phyloP scores from a whole-genome alignment of 2,329 filamentous ascomycete species.

The Fusarium nanum region DNA sequence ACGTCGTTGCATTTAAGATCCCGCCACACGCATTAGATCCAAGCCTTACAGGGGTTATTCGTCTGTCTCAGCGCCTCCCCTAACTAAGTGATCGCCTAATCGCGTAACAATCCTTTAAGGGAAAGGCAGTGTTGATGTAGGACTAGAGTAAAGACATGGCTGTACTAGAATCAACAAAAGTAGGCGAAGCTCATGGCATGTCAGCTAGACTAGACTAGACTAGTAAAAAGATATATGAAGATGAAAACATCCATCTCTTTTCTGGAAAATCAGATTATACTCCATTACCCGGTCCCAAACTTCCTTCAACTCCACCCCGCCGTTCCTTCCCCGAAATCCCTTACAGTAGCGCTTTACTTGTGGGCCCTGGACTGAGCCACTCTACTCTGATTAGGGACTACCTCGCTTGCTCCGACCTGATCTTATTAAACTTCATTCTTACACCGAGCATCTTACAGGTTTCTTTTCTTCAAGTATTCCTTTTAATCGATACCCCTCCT shows the following conservation, averaged over 20 bases:
- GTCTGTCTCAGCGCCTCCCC: neutral
- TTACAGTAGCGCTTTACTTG: neutral
- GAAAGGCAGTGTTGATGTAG: neutral
- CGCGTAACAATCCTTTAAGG: neutral
- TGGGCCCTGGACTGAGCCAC: slow-evolving; percentile 1
- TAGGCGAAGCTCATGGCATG: neutral
- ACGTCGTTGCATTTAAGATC: slow-evolving; percentile 13
- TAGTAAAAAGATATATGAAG: neutral
- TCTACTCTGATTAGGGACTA: neutral
- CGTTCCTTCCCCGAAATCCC: slow-evolving; percentile 3
- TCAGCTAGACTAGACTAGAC: neutral
- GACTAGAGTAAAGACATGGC: neutral
- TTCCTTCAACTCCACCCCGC: slow-evolving; percentile 3
- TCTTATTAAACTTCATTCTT: slow-evolving; percentile 1
- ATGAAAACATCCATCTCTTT: neutral
- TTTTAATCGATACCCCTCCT: slow-evolving; percentile 1
- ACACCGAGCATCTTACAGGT: slow-evolving; percentile 1
- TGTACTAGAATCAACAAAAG: neutral
- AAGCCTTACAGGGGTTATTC: neutral
- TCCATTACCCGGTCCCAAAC: neutral
- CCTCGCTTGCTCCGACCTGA: neutral
- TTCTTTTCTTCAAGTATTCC: neutral
- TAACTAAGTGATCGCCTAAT: neutral
- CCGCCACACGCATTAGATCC: slow-evolving; percentile 4
- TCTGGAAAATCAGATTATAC: neutral